Base-by-base conservation (phyloP, 2,329 filamentous ascomycete species). In the Botryosphaeria dothidea region DNA sequence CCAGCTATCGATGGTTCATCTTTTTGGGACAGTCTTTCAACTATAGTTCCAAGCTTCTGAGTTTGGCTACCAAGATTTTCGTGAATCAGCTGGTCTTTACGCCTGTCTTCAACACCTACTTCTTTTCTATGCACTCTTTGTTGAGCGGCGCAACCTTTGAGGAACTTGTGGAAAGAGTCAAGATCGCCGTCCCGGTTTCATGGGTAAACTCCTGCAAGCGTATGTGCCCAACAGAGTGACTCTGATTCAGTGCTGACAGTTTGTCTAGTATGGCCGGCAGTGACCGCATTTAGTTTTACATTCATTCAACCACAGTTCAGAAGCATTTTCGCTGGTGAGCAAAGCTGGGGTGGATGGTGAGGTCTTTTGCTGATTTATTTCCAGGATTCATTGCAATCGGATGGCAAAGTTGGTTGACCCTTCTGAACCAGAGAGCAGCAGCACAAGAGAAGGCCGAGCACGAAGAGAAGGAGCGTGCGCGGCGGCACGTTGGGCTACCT, bases 391-490 rank as follows among this genome's bases (percentile, higher is more conserved):
- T 96, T 68, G 92, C 92, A 1, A 90, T 97, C 60, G 91, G 91
- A 0, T 97, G 93, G 93, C 93, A 97, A 84, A 93, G 92, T 0
- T 97, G 97, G 82, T 74, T 97, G 70, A 92, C 89, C 70, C 91
- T 88, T 77, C 77, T 96, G 72, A 96, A 96, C 72, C 85, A 90
- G 71, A 81, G 82, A 67, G 92, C 91, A 1, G 92, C 92, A 75
- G 81, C 81, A 56, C 80, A 83, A 69, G 84, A 86, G 62, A 69
- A 70, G 49, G 62, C 64, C 6, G 71, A 73, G 45, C 71, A 71
- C 34, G 63, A 60, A 29, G 4, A 31, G 15, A 31, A 23, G 3
- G 25, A 46, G 5, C 56, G 7, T n/a, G n/a, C n/a, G 9, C n/a
- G 29, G 15, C 54, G 29, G 7, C 38, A 36, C 11, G 3, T 60